A percentile compares a stretch with the other conserved stretches of the same genome.
phyloP scores from a whole-genome alignment of 148 eudicot genomes.

The Persicaria maculosa region DNA sequence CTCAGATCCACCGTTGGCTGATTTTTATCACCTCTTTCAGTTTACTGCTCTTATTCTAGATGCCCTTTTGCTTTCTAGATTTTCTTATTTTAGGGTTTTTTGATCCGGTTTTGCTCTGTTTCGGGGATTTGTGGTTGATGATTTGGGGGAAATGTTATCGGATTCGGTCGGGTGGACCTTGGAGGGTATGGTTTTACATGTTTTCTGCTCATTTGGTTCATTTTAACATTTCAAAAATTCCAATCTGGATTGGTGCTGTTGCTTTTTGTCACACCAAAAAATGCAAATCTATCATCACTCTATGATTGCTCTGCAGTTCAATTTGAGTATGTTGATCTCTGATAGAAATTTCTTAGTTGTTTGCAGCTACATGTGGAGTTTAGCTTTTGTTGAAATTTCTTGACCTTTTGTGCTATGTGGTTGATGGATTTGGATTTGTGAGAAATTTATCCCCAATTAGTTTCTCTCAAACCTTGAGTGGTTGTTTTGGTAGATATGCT shows the following conservation, averaged over 20 bases:
- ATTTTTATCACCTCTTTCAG: slow-evolving; percentile 1
- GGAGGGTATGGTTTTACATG: not conserved
- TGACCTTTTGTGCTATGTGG: not conserved
- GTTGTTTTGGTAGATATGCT: not conserved
- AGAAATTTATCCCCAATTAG: not conserved
- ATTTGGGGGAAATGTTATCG: not conserved
- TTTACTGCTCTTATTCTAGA: not conserved
- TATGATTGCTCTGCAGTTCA: not conserved
- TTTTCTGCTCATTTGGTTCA: not conserved
- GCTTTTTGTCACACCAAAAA: not conserved
- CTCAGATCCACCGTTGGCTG: slow-evolving; percentile 15
- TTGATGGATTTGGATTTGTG: not conserved
- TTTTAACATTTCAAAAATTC: not conserved
- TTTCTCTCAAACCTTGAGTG: not conserved
- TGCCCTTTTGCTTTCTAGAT: not conserved
- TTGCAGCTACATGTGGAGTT: not conserved
- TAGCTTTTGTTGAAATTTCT: not conserved
- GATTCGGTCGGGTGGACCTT: not conserved
- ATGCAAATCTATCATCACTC: not conserved
- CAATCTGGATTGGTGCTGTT: slow-evolving; percentile 7
- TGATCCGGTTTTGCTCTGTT: slow-evolving; percentile 1
- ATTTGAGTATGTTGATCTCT: not conserved
- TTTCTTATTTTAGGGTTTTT: slow-evolving; percentile 5
- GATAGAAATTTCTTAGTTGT: not conserved
- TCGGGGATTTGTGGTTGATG: not conserved